Conservation (phyloP, 176 grass and related monocot genomes). For the Zea luxurians region DNA sequence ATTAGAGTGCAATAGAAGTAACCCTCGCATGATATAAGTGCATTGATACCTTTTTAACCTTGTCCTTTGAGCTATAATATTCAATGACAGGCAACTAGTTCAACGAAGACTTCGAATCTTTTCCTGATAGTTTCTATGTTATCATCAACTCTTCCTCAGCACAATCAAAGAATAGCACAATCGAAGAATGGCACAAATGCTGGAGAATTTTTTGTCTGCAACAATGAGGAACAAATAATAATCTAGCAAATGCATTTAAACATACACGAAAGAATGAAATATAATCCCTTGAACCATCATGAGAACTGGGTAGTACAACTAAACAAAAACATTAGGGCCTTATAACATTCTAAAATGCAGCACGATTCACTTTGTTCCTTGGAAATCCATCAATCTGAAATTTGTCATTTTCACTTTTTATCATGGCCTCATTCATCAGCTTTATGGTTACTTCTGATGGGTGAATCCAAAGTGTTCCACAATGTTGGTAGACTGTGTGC, state of each 20-base stretch:
- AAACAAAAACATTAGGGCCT: constrained; percentile 25
- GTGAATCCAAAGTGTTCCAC: constrained; percentile 82
- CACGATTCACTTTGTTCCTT: constrained; percentile 93
- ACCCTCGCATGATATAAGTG: background rate
- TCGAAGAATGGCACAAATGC: constrained; percentile 81
- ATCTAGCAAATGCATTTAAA: background rate
- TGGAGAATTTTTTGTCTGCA: constrained; percentile 79
- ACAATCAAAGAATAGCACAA: too few relatives aligned
- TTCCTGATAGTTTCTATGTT: constrained; percentile 96
- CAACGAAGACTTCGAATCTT: constrained; percentile 78
- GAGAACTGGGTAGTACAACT: background rate
- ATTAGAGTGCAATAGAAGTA: background rate
- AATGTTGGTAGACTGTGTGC: constrained; percentile 88
- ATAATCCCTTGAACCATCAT: constrained; percentile 9
- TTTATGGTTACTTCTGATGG: constrained; percentile 89
- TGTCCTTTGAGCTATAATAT: constrained; percentile 60
- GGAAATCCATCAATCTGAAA: constrained; percentile 93
- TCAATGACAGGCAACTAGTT: constrained; percentile 93
- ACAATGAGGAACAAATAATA: constrained; percentile 31
- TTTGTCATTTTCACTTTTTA: constrained; percentile 72
- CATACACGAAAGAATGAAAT: constrained; percentile 1
- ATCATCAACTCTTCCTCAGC: constrained; percentile 90
- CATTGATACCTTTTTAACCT: constrained; percentile 73
- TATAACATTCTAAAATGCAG: constrained; percentile 78
- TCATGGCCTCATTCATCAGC: constrained; percentile 73